Conservation (phyloP, 2,329 filamentous ascomycete species). For the Aspergillus fijiensis region DNA sequence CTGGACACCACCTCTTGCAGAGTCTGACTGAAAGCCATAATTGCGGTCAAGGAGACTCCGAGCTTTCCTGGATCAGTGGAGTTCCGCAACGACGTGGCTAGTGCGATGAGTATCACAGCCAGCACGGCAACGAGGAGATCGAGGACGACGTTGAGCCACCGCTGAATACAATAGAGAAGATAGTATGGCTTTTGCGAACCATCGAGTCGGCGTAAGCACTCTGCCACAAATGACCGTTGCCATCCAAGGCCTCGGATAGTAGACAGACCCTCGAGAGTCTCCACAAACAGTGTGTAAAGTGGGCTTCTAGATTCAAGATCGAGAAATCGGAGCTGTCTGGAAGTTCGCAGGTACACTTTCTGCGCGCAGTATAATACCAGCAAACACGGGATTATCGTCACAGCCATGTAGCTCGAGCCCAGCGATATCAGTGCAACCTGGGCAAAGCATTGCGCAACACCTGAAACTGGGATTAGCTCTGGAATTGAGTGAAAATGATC, state of each 20-base stretch:
- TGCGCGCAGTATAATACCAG: background rate
- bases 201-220: background rate
- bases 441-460: slow-evolving; percentile 1
- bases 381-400: background rate
- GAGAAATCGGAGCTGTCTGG: background rate
- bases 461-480: background rate
- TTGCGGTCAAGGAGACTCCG: background rate
- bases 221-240: background rate
- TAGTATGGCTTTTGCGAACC: slow-evolving; percentile 2
- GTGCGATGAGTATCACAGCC: background rate
- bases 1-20: background rate
- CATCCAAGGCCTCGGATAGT: slow-evolving; percentile 1
- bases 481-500: rapidly evolving
- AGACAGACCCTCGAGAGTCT: background rate
- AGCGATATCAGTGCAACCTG: background rate
- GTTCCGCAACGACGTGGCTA: background rate
- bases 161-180: background rate
- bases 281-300: background rate
- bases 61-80: slow-evolving; percentile 1
- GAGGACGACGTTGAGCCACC: slow-evolving; percentile 2
- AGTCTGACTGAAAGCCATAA: background rate
- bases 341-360: slow-evolving; percentile 1
- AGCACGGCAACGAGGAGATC: background rate
- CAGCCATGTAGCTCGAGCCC: slow-evolving; percentile 1
- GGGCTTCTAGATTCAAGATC: slow-evolving; percentile 1